These are phyloP conservation scores for Peniophora sp. DNA, from an alignment of 1,284 basidiomycete genomes.

Conservation along the genomic window DNA sequence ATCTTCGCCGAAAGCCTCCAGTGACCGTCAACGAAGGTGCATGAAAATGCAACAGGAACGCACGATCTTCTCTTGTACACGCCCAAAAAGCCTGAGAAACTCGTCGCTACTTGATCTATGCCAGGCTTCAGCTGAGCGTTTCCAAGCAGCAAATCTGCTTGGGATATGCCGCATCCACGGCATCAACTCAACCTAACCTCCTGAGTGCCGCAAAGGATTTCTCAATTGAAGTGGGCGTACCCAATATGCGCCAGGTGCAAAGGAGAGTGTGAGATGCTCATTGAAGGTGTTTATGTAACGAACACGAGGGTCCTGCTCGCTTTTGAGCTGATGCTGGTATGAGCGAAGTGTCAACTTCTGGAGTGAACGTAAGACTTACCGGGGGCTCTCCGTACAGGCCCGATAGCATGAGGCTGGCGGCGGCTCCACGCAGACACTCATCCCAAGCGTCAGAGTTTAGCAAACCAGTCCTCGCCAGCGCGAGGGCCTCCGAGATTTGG, in stretches of 20 bases:
- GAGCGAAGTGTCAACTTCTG: too few relatives aligned
- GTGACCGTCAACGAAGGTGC: neutral
- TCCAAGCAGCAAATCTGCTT: conserved; percentile 12
- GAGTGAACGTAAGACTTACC: neutral
- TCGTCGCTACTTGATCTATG: conserved; percentile 9
- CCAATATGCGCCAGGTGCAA: too few relatives aligned
- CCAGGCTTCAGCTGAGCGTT: conserved; percentile 10
- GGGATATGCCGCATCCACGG: neutral
- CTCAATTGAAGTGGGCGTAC: too few relatives aligned
- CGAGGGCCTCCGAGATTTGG: conserved; percentile 6
- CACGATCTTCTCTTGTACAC: conserved; percentile 11
- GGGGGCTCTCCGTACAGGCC: conserved; percentile 7
- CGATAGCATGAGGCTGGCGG: conserved; percentile 9
- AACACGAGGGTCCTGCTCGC: conserved; percentile 4
- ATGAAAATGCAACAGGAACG: neutral
- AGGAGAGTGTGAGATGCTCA: conserved; percentile 2
- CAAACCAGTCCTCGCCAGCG: conserved; percentile 2
- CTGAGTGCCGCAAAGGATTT: too few relatives aligned
- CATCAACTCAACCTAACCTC: neutral
- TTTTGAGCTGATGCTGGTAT: conserved; percentile 1
- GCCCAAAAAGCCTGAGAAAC: conserved; percentile 11
- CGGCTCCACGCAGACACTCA: conserved; percentile 8
- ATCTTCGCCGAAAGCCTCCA: conserved; percentile 10
- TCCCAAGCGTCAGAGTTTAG: conserved; percentile 6
- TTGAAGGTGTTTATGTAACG: conserved; percentile 8